Conservation (phyloP, 345 rosid species). For the Streptanthus diversifolius region DNA sequence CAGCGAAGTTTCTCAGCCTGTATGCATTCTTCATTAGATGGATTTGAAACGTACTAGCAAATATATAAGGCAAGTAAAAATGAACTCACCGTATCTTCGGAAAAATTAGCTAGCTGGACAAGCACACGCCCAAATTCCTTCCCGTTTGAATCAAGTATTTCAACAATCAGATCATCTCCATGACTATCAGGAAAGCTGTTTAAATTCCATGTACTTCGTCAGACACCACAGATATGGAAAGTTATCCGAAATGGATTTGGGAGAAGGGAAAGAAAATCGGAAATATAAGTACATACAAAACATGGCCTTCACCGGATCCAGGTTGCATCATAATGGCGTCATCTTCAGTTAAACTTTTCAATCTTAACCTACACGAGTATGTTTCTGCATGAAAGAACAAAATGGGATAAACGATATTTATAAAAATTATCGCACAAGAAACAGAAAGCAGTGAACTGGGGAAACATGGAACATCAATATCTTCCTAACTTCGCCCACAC, state of each 20-base stretch:
- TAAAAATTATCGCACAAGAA: not conserved
- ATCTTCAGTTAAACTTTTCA: slow-evolving; percentile 84
- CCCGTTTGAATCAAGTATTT: slow-evolving; percentile 83
- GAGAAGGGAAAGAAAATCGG: slow-evolving; percentile 10
- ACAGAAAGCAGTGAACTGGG: not conserved
- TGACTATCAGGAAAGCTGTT: slow-evolving; percentile 92
- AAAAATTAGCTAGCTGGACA: slow-evolving; percentile 75
- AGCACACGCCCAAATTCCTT: slow-evolving; percentile 83
- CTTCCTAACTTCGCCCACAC: slow-evolving; percentile 1
- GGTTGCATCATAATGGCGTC: slow-evolving; percentile 79
- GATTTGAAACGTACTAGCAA: slow-evolving; percentile 12
- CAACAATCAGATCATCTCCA: slow-evolving; percentile 92
- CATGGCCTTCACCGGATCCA: slow-evolving; percentile 91
- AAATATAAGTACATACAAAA: slow-evolving; percentile 63
- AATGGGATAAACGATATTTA: not conserved
- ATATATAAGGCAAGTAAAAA: slow-evolving; percentile 1
- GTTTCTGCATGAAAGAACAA: slow-evolving; percentile 50
- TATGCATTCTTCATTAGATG: slow-evolving; percentile 37
- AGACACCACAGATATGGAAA: slow-evolving; percentile 22
- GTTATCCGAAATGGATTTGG: not conserved
- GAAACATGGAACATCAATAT: not conserved
- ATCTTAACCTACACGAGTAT: slow-evolving; percentile 64
- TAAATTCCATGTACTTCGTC: slow-evolving; percentile 24
- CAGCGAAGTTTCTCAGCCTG: slow-evolving; percentile 89
- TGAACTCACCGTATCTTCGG: slow-evolving; percentile 62